These are phyloP conservation scores for Boletus tylopilopsis DNA, from an alignment of 768 basidiomycete genomes.

Conservation along the genomic window DNA sequence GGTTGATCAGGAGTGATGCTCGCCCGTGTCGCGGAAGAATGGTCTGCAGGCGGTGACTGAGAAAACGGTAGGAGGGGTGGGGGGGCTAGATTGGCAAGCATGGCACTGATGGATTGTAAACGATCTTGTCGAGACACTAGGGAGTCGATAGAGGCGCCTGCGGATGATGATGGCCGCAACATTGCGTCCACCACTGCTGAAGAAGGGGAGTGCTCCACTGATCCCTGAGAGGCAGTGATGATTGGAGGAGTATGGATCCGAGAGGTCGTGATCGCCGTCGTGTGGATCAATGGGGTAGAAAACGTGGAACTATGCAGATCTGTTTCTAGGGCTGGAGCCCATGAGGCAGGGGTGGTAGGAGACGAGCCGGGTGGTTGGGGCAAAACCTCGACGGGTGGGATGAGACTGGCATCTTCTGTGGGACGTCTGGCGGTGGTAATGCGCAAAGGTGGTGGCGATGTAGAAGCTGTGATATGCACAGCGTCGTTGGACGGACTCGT, in stretches of 20 bases:
- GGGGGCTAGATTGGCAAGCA: constrained; percentile 9
- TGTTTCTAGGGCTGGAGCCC: not conserved
- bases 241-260: not conserved
- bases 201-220: not conserved
- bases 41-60: constrained; percentile 9
- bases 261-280: not conserved
- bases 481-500: not conserved
- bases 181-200: not conserved
- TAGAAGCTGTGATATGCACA: not conserved
- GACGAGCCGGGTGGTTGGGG: constrained; percentile 16
- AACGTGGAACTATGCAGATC: not conserved
- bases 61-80: constrained; percentile 1
- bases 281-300: not conserved
- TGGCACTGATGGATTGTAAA: constrained; percentile 12
- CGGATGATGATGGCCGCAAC: not conserved
- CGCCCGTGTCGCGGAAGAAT: not conserved
- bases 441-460: not conserved
- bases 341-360: constrained; percentile 12
- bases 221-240: not conserved
- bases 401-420: constrained; percentile 14
- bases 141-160: not conserved
- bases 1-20: not conserved
- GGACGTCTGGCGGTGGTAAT: not conserved
- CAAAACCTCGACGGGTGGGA: constrained; percentile 32
- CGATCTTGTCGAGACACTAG: constrained; percentile 10